Percentiles rank a stretch among this genome's conserved stretches.
These are phyloP conservation scores for Tylopilus sp. DNA, from an alignment of 768 basidiomycete species.

Conservation along the genomic window DNA sequence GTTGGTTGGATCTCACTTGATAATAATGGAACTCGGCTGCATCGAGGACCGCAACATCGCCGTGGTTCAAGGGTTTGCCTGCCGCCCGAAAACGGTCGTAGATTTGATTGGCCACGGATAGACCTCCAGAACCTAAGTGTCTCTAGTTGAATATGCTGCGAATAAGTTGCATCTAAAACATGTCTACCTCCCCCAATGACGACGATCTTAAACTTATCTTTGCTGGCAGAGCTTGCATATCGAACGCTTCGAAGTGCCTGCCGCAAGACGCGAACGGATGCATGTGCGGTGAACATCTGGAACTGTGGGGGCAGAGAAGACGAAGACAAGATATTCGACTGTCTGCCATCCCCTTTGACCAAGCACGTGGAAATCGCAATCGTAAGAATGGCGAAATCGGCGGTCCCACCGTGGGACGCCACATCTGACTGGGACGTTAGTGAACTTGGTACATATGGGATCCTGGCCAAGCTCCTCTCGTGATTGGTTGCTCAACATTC, in stretches of 20 bases:
- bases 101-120: constrained; percentile 85
- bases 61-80: constrained; percentile 61
- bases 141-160: constrained; percentile 4
- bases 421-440: not conserved
- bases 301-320: not conserved
- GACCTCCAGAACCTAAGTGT: constrained; percentile 67
- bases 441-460: too few species aligned
- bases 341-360: not conserved
- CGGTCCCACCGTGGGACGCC: not conserved
- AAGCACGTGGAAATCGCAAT: not conserved
- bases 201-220: constrained; percentile 73
- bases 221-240: constrained; percentile 25
- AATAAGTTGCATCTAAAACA: not conserved
- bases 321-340: not conserved
- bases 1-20: constrained; percentile 46
- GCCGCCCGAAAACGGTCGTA: constrained; percentile 73
- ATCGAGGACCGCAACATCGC: constrained; percentile 87
- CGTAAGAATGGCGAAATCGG: constrained; percentile 16
- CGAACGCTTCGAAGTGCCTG: constrained; percentile 12
- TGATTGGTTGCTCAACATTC: not conserved
- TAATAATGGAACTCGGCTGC: constrained; percentile 81
- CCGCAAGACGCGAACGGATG: constrained; percentile 6
- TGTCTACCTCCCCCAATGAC: constrained; percentile 81
- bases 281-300: constrained; percentile 6
- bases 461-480: not conserved